These are phyloP conservation scores for Geranium rotundifolium DNA, from an alignment of 345 rosid genomes.

Conservation along the genomic window DNA sequence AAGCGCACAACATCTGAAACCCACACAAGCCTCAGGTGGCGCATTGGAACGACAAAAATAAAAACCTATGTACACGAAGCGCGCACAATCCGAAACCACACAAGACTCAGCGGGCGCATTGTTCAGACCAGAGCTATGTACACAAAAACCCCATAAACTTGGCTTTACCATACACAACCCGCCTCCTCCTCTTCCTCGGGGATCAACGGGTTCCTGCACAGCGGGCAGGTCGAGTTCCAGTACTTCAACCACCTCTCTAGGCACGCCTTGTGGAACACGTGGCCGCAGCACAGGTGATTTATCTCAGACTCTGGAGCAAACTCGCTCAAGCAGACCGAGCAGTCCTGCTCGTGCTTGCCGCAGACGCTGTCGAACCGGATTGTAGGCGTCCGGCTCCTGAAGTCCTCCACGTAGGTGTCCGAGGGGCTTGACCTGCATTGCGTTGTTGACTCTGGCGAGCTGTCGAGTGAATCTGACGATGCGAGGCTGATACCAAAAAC, in stretches of 20 bases:
- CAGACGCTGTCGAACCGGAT: slow-evolving; percentile 37
- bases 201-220: slow-evolving; percentile 13
- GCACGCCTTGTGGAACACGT: slow-evolving; percentile 14
- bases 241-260: slow-evolving; percentile 18
- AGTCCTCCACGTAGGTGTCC: slow-evolving; percentile 48
- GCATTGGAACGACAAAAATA: too few relatives aligned
- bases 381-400: slow-evolving; percentile 47
- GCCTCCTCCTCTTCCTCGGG: slow-evolving; percentile 18
- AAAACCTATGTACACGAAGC: too few relatives aligned
- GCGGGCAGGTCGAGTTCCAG: slow-evolving; percentile 20
- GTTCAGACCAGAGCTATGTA: too few relatives aligned
- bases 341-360: slow-evolving; percentile 10
- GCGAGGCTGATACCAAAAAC: slow-evolving; percentile 50
- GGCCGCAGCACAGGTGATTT: slow-evolving; percentile 14
- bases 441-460: slow-evolving; percentile 17
- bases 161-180: slow-evolving; percentile 9
- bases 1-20: too few relatives aligned
- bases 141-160: too few relatives aligned
- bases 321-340: slow-evolving; percentile 16
- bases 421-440: slow-evolving; percentile 29
- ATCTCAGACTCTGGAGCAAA: slow-evolving; percentile 16
- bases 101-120: too few relatives aligned
- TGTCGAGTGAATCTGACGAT: slow-evolving; percentile 22
- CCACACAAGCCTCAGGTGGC: too few relatives aligned
- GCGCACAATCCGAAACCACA: too few relatives aligned